Base-by-base conservation (phyloP, 345 rosid species). In the Eucalyptus victrix region DNA sequence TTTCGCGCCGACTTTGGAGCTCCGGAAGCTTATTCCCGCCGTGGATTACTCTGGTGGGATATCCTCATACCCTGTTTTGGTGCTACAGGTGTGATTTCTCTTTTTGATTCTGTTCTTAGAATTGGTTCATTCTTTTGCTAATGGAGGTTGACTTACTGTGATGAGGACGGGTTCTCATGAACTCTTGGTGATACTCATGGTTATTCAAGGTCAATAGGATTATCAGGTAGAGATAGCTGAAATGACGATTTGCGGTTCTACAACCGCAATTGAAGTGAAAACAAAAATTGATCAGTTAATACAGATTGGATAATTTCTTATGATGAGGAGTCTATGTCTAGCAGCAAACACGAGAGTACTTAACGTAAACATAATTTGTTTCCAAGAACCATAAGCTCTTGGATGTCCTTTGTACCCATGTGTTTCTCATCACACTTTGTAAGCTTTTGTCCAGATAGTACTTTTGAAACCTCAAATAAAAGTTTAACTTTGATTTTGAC, bases 1-100 rank as follows among this genome's bases (percentile, higher is more conserved):
- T 76, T 88, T 88, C 6, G 86, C 89, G 7, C 89, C 87, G 7
- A 88, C 86, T 24, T 42, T 80, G 47, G 87, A 88, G 89, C 86
- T 88, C 47, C 56, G 86, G 47, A 72, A 88, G 69, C 89, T 88
- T 53, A 88, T 88, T 37, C 89, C 89, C 18, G 18, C 65, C 3
- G 98, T 98, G 37, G 99, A 98, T 95, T 95, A 98, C 93, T 95
- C 98, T 32, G 95, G 93, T 34, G 67, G 89, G 30, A 76, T 88
- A 42, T 69, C 89, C 49, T 72, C 89, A 67, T 80, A 80, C 86
- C 89, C 89, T 26, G 42, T 88, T 26, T 42, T 88, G 65, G 89
- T 88, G 45, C 51, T 88, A 11, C 89, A 88, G 89, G 89, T 88
- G 53, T 30, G 62, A 51, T 86, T 45, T 42, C 54, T 37, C 88